phyloP scores from a whole-genome alignment of 768 basidiomycete species.

The Amanita phalloides region DNA sequence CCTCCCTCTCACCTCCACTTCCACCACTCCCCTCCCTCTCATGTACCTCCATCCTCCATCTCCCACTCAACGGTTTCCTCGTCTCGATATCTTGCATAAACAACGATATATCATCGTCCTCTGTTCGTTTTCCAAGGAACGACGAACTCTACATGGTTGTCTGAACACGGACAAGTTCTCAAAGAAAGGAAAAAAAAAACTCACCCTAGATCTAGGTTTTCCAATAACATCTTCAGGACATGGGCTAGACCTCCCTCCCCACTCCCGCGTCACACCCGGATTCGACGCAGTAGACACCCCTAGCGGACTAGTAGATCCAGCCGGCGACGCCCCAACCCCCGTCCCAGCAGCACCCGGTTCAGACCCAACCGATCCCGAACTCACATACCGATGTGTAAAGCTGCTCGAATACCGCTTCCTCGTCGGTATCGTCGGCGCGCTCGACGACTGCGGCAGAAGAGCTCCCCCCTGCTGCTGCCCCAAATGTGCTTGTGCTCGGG shows the following conservation, averaged over 20 bases:
- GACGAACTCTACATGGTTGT: constrained; percentile 14
- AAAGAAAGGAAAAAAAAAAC: neutral
- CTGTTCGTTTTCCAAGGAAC: constrained; percentile 37
- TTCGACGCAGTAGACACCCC: constrained; percentile 6
- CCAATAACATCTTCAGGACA: neutral
- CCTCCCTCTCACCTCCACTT: constrained; percentile 1
- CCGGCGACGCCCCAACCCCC: neutral
- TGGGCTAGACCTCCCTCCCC: neutral
- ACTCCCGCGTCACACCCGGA: neutral
- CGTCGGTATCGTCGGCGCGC: constrained; percentile 1
- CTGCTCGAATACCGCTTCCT: constrained; percentile 70
- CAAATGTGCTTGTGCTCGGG: neutral
- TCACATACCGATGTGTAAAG: constrained; percentile 61
- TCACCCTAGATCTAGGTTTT: constrained; percentile 1
- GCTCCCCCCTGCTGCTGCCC: neutral
- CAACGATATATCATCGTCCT: constrained; percentile 69
- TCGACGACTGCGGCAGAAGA: neutral
- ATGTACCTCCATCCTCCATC: constrained; percentile 16
- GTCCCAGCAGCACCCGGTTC: constrained; percentile 19
- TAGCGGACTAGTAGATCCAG: constrained; percentile 3
- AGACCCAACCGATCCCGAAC: constrained; percentile 19
- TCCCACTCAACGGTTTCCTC: constrained; percentile 49
- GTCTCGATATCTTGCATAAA: constrained; percentile 73
- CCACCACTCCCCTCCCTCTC: constrained; percentile 9
- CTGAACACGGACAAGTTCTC: constrained; percentile 14